Evolutionary conservation across 345 rosid species (phyloP).

Genomic region (Aurinia saxatilis): DNA sequence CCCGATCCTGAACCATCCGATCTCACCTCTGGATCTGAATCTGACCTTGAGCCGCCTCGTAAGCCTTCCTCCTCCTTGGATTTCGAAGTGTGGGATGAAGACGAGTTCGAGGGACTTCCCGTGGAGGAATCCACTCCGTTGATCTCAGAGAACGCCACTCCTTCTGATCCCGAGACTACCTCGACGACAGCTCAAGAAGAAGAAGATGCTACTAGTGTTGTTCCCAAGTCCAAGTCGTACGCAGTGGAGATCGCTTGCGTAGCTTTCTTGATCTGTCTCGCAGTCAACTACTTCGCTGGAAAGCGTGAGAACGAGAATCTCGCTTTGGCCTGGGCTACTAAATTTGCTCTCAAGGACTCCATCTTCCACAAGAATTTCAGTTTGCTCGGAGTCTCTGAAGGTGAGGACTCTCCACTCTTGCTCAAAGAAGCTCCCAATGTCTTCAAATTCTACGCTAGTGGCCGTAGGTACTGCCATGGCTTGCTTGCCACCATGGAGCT

Average conservation of each 20-base stretch:
- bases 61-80: constrained; percentile 46
- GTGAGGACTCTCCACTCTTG: constrained; percentile 78
- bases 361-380: constrained; percentile 86
- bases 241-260: constrained; percentile 57
- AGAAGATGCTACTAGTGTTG: not conserved
- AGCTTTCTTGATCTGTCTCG: constrained; percentile 51
- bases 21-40: constrained; percentile 9
- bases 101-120: constrained; percentile 92
- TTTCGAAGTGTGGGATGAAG: constrained; percentile 96
- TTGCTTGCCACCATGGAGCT: constrained; percentile 88
- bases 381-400: constrained; percentile 62
- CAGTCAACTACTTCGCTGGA: constrained; percentile 74
- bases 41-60: constrained; percentile 19
- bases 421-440: constrained; percentile 84
- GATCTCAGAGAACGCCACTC: constrained; percentile 24
- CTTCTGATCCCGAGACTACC: constrained; percentile 15
- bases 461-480: constrained; percentile 89
- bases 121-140: constrained; percentile 14
- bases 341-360: constrained; percentile 62
- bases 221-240: constrained; percentile 21
- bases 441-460: constrained; percentile 91
- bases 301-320: constrained; percentile 81
- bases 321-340: constrained; percentile 83
- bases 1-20: constrained; percentile 23
- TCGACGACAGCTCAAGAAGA: constrained; percentile 32